Conservation (phyloP, 495 filamentous ascomycete genomes). For the Aspergillus haitiensis region DNA sequence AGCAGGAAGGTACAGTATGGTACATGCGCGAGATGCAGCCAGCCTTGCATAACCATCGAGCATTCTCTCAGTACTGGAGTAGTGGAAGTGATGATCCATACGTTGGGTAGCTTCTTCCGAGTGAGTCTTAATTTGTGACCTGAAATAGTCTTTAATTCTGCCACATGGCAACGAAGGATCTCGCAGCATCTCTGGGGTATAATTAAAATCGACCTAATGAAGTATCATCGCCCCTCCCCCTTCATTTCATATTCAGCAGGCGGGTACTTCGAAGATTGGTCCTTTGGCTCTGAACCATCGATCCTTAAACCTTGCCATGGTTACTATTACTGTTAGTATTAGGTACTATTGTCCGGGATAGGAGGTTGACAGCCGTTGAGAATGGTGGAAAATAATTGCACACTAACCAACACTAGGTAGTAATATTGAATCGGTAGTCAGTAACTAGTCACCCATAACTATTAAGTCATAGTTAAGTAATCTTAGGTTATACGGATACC, state of each 20-base stretch:
- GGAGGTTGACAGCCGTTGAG: conserved; percentile 13
- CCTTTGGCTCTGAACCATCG: too few species aligned
- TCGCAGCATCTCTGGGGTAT: too few species aligned
- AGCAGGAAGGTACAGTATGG: not conserved
- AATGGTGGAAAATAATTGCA: not conserved
- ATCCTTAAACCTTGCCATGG: not conserved
- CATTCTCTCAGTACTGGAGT: too few species aligned
- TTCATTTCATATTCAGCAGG: not conserved
- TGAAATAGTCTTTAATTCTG: too few species aligned
- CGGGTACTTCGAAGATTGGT: too few species aligned
- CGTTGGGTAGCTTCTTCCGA: too few species aligned
- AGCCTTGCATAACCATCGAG: too few species aligned
- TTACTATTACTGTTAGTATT: too few species aligned
- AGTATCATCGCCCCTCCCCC: not conserved
- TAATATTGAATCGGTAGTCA: not conserved
- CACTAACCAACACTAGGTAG: not conserved
- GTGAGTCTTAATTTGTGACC: too few species aligned
- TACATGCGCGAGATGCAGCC: not conserved
- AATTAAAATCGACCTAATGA: too few species aligned
- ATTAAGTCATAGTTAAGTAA: not conserved
- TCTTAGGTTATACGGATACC: not conserved
- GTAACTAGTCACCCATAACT: not conserved
- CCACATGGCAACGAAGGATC: too few species aligned
- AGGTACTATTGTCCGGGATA: not conserved
- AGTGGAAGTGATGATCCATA: too few species aligned